Evolutionary conservation across 345 rosid genomes (phyloP).

Genomic region (Syzygium aqueum): DNA sequence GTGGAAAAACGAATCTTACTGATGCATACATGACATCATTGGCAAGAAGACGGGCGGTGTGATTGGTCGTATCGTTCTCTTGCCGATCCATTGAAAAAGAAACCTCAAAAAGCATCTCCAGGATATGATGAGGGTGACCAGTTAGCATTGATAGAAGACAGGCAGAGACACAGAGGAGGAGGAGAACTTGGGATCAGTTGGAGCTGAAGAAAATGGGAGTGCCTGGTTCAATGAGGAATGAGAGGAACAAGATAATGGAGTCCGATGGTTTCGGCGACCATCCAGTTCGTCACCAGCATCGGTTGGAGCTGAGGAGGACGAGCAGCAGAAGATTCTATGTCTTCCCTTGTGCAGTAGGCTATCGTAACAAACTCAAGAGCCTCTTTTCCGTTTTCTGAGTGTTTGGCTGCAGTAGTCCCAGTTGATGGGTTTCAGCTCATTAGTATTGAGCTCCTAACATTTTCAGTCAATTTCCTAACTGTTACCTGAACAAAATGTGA

Average conservation of each 20-base stretch:
- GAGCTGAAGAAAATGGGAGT: conserved; percentile 4
- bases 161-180: neutral
- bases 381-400: neutral
- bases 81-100: neutral
- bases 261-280: conserved; percentile 22
- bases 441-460: neutral
- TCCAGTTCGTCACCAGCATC: conserved; percentile 6
- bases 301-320: conserved; percentile 18
- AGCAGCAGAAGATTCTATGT: conserved; percentile 30
- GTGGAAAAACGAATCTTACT: neutral
- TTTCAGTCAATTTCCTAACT: neutral
- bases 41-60: neutral
- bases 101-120: neutral
- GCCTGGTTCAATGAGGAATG: conserved; percentile 35
- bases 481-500: neutral
- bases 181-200: conserved; percentile 27
- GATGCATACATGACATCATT: neutral
- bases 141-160: neutral
- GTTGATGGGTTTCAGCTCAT: neutral
- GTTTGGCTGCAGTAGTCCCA: neutral
- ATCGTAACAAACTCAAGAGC: conserved; percentile 26
- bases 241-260: conserved; percentile 57
- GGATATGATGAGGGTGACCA: neutral
- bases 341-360: conserved; percentile 68
- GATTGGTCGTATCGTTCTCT: neutral